phyloP scores from a whole-genome alignment of 1,139 yeast species.

The Candida freyschussii region DNA sequence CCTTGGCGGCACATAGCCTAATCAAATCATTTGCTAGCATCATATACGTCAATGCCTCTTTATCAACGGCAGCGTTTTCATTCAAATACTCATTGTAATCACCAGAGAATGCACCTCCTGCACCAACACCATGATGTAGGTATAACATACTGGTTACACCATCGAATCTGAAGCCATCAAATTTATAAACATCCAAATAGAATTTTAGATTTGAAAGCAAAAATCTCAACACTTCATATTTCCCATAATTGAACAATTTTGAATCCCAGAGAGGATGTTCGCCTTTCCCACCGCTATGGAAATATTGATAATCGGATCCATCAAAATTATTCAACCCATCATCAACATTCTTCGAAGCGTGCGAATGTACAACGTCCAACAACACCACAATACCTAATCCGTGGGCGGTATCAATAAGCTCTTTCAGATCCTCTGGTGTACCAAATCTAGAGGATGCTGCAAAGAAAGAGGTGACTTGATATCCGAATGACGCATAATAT shows the following conservation, averaged over 20 bases:
- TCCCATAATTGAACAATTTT: conserved; percentile 83
- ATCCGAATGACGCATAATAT: conserved; percentile 95
- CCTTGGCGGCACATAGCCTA: conserved; percentile 42
- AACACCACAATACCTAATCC: conserved; percentile 80
- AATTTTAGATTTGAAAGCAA: conserved; percentile 82
- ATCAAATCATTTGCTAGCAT: conserved; percentile 84
- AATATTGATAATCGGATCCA: conserved; percentile 93
- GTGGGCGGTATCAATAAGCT: conserved; percentile 88
- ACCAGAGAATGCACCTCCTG: conserved; percentile 80
- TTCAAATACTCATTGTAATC: conserved; percentile 89
- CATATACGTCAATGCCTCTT: conserved; percentile 79
- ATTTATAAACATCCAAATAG: conserved; percentile 75
- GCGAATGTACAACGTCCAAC: conserved; percentile 92
- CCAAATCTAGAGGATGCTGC: conserved; percentile 90
- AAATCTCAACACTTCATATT: conserved; percentile 85
- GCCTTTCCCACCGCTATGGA: conserved; percentile 85
- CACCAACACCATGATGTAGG: conserved; percentile 85
- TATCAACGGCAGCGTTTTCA: conserved; percentile 69
- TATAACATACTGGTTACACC: conserved; percentile 96
- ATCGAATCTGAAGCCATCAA: conserved; percentile 95
- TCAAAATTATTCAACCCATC: conserved; percentile 93
- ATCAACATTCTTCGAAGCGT: conserved; percentile 88
- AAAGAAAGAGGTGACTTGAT: conserved; percentile 89
- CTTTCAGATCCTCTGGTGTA: conserved; percentile 90
- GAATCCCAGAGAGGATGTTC: conserved; percentile 94